These are phyloP conservation scores for Trichocladium uniseriatum DNA, from an alignment of 495 filamentous ascomycete genomes.

Conservation along the genomic window DNA sequence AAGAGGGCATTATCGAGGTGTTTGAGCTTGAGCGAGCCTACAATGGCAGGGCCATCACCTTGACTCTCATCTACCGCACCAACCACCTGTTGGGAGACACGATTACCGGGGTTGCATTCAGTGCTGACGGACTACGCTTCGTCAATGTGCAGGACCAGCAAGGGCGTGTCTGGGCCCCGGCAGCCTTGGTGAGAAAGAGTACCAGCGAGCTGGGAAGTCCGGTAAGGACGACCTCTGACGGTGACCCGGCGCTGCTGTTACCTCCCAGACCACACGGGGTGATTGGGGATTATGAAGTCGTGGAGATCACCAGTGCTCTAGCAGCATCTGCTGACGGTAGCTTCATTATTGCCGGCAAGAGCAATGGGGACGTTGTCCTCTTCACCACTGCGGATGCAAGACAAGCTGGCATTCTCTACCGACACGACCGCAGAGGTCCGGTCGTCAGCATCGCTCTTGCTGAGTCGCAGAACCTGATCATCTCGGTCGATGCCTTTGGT, in stretches of 20 bases:
- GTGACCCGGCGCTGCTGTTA: not conserved
- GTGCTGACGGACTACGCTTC: slow-evolving; percentile 22
- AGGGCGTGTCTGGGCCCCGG: slow-evolving; percentile 28
- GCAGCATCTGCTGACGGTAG: no score
- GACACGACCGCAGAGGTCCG: no score
- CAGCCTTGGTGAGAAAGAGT: slow-evolving; percentile 14
- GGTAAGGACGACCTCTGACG: not conserved
- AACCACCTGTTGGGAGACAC: slow-evolving; percentile 11
- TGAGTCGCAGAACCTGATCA: no score
- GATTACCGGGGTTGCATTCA: slow-evolving; percentile 21
- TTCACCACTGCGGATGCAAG: no score
- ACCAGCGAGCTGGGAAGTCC: slow-evolving; percentile 9
- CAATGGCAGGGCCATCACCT: not conserved
- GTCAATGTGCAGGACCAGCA: slow-evolving; percentile 23
- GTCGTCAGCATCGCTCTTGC: no score
- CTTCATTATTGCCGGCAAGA: no score
- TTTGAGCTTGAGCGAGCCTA: slow-evolving; percentile 19
- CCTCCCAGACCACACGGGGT: no score
- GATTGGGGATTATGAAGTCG: no score
- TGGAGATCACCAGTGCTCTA: no score
- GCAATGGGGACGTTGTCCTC: no score
- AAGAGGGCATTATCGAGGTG: slow-evolving; percentile 20
- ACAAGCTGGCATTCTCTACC: no score
- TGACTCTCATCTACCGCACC: slow-evolving; percentile 21
- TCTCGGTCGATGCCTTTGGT: not conserved